Conservation (phyloP, 768 basidiomycete species). For the Russula earlei region DNA sequence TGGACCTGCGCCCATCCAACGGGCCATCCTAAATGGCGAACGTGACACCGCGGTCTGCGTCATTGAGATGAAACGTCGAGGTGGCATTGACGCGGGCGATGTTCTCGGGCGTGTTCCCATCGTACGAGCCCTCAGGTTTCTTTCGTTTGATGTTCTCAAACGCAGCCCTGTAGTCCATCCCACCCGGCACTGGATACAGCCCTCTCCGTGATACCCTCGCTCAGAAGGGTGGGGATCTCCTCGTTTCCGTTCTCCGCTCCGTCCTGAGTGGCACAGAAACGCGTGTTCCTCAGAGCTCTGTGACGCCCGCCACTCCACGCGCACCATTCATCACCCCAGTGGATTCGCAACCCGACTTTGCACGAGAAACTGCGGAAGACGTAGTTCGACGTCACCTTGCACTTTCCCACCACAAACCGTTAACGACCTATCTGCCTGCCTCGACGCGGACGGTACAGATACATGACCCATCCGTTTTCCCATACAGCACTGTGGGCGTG, state of each 20-base stretch:
- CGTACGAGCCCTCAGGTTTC: slow-evolving; percentile 32
- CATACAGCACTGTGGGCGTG: neutral
- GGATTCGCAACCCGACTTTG: slow-evolving; percentile 49
- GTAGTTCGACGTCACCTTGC: slow-evolving; percentile 51
- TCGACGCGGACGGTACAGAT: slow-evolving; percentile 26
- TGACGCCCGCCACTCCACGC: slow-evolving; percentile 27
- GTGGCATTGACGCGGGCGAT: slow-evolving; percentile 72
- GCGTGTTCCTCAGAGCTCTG: neutral
- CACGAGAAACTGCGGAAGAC: slow-evolving; percentile 42
- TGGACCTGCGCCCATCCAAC: slow-evolving; percentile 89
- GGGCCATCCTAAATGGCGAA: slow-evolving; percentile 60
- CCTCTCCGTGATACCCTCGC: slow-evolving; percentile 52
- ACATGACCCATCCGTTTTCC: slow-evolving; percentile 15
- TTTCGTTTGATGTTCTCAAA: neutral
- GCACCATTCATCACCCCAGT: slow-evolving; percentile 52
- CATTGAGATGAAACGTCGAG: slow-evolving; percentile 48
- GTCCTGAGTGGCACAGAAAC: slow-evolving; percentile 50
- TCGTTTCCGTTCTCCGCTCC: slow-evolving; percentile 61
- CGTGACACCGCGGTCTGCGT: slow-evolving; percentile 71
- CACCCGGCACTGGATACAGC: slow-evolving; percentile 41
- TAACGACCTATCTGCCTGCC: slow-evolving; percentile 22
- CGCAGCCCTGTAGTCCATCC: slow-evolving; percentile 37
- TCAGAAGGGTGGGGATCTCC: slow-evolving; percentile 50
- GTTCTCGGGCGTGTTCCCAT: slow-evolving; percentile 48
- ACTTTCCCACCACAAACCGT: slow-evolving; percentile 51